Evolutionary conservation across 352 stramenopile species (phyloP), one percentile per base, ranked within the genome.

Genomic region (Elongisporangium undulatum): DNA sequence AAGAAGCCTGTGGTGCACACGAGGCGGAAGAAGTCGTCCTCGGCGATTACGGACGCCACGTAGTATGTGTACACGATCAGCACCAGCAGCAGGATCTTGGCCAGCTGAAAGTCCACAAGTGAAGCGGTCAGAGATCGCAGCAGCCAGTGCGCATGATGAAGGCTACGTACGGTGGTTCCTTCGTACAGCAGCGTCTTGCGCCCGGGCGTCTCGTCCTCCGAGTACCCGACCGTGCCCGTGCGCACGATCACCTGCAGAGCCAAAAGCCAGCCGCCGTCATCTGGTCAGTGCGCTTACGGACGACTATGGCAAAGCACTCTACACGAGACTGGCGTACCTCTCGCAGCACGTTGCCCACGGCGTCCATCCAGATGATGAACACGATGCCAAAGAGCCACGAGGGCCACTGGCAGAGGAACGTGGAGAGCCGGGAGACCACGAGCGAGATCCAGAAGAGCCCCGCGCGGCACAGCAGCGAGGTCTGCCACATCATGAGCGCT

Each of bases 1-100:
- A 87, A 89, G 69, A 91, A 91, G n/a, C 79, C 81, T 0, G 77
- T 75, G 6, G 81, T 87, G 64, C 82, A 77, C 10, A 89, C 62
- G 48, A 88, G 66, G 7, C 73, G 67, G 21, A 89, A 56, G 48
- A 72, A 68, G 34, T 61, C 83, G 24, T 85, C 77, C 12, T 87
- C 71, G 38, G 74, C 69, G 56, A 91, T 79, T 24, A 70, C 62
- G 45, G 75, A 67, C 20, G 67, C 65, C n/a, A 91, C 26, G 51
- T 85, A 91, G 64, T 88, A 87, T 24, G 76, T 89, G 75, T 91
- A 91, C 12, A 91, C 66, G n/a, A 89, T 62, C 7, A 91, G 68
- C 39, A 87, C 71, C 3, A 91, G 77, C 60, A 89, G 55, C 52
- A 91, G 54, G 58, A 87, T 75, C 59, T 91, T 91, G 56, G 75